Evolutionary conservation across 2,329 filamentous ascomycete species (phyloP), one percentile per base, ranked within the genome.

Genomic region (Rachicladosporium sp.): DNA sequence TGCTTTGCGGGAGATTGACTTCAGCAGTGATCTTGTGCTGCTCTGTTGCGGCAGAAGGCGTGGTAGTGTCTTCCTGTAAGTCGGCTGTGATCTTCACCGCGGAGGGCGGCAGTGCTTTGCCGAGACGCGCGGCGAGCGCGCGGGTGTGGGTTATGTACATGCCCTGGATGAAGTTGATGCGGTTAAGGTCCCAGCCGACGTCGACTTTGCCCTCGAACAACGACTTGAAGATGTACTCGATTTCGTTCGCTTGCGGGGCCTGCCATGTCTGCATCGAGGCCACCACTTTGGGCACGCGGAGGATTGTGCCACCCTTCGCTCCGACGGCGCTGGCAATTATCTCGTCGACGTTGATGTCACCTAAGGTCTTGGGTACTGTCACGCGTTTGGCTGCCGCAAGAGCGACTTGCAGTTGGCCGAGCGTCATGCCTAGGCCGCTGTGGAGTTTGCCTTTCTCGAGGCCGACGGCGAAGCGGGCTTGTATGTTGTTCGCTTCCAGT

Each of bases 261-360:
- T 98, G 91, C 91, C 89, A 96, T 1, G 91, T 98, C 63, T 95
- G 82, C 91, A 98, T 98, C 6, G 77, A 75, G 0, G 89, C 89
- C 47, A 93, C 78, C 4, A 96, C 82, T 48, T 82, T 82, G 5
- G 91, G 91, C 2, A 98, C 91, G 52, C 93, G 88, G 42, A 98
- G 73, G 50, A 98, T 98, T 1, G 86, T 96, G 10, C 91, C 91
- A 29, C 91, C 91, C 13, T 84, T 80, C 4, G 88, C 87, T 10
- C 80, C 80, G 6, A 81, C 82, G 3, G 83, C 86, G 47, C 77
- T 79, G 44, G 70, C 68, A n/a, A 93, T 78, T 13, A 96, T 82
- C 49, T 96, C 87, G 40, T 88, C 80, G 7, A 96, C 82, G 1
- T 81, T 82, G 23, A 95, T 75, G 37, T 78, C 75, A 10, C 67